Conservation (phyloP, 2,329 filamentous ascomycete species). For the Colletotrichum somersetense region DNA sequence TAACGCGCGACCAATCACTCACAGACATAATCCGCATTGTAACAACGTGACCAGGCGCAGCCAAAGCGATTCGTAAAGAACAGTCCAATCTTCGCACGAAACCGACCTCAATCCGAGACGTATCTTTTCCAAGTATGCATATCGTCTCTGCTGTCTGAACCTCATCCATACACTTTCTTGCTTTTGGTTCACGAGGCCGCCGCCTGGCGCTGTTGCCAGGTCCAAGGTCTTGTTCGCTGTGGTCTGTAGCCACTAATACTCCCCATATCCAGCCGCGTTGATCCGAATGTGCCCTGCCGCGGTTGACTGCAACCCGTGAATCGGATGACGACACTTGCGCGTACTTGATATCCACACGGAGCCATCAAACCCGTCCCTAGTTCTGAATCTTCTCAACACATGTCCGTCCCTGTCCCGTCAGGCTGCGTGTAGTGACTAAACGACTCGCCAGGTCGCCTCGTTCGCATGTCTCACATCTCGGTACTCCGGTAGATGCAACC, state of each 20-base stretch:
- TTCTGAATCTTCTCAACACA: neutral
- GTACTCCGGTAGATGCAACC: constrained; percentile 20
- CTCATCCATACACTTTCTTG: neutral
- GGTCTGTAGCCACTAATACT: constrained; percentile 2
- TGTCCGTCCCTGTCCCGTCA: constrained; percentile 24
- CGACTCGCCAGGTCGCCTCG: constrained; percentile 12
- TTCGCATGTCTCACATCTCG: constrained; percentile 14
- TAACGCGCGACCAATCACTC: constrained; percentile 38
- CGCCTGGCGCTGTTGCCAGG: neutral
- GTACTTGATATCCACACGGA: constrained; percentile 21
- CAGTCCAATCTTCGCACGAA: neutral
- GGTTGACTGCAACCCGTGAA: constrained; percentile 25
- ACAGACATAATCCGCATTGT: constrained; percentile 28
- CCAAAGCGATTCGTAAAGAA: constrained; percentile 25
- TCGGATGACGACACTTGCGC: constrained; percentile 39
- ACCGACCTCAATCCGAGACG: constrained; percentile 9
- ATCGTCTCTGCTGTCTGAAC: neutral
- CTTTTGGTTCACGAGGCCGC: neutral
- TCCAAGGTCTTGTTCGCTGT: neutral
- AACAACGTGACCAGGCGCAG: constrained; percentile 26
- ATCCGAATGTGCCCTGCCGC: constrained; percentile 12
- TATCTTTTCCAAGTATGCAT: neutral
- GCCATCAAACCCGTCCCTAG: constrained; percentile 8
- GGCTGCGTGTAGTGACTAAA: constrained; percentile 15
- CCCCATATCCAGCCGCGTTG: constrained; percentile 15